Conservation (phyloP, 2,329 filamentous ascomycete species). For the Fusarium hostae region DNA sequence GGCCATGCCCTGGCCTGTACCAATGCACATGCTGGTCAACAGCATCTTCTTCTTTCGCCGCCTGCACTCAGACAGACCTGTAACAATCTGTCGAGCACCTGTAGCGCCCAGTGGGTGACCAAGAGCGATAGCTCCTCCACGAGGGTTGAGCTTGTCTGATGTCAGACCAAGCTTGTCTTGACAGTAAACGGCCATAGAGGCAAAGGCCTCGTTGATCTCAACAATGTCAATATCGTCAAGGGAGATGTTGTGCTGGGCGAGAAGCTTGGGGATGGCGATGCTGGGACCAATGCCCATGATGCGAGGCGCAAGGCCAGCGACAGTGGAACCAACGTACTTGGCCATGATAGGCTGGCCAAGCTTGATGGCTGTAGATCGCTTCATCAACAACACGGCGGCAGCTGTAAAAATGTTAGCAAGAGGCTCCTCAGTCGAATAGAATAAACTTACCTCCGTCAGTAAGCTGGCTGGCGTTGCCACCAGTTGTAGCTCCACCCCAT, state of each 20-base stretch:
- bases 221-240: constrained; percentile 88
- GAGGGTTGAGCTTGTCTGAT: constrained; percentile 80
- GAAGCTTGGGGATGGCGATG: constrained; percentile 81
- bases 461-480: constrained; percentile 93
- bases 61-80: constrained; percentile 85
- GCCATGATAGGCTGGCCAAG: constrained; percentile 91
- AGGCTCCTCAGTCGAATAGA: not conserved
- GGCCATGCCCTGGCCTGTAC: constrained; percentile 76
- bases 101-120: constrained; percentile 86
- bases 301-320: constrained; percentile 88
- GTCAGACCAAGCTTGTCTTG: constrained; percentile 76
- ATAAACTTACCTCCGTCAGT: constrained; percentile 79
- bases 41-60: constrained; percentile 90
- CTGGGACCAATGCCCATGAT: constrained; percentile 96
- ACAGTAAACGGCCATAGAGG: constrained; percentile 97
- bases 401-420: constrained; percentile 58
- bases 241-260: constrained; percentile 79
- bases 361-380: constrained; percentile 86
- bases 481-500: constrained; percentile 87
- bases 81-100: constrained; percentile 85
- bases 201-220: constrained; percentile 98
- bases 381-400: constrained; percentile 91
- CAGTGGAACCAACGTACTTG: constrained; percentile 93
- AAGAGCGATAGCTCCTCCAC: constrained; percentile 84
- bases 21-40: constrained; percentile 90